A percentile compares a stretch with the other conserved stretches of the same genome.
These are phyloP conservation scores for Penicillium oxalicum DNA, from an alignment of 2,329 filamentous ascomycete genomes.

Conservation along the genomic window DNA sequence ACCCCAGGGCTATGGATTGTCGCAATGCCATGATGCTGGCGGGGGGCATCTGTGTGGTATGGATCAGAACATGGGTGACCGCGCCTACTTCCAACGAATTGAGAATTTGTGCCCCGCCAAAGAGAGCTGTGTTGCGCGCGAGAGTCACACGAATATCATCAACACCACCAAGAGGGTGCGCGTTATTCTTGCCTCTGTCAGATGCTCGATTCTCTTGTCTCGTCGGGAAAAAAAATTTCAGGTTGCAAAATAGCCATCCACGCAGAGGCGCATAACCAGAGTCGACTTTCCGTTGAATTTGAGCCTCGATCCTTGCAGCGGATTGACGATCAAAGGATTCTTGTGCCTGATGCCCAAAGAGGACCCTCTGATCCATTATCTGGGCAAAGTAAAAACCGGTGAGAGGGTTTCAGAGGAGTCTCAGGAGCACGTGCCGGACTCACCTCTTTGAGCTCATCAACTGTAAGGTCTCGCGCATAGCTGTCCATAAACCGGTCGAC, in stretches of 20 bases:
- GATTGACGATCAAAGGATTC: slow-evolving; percentile 46
- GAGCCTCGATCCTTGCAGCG: slow-evolving; percentile 51
- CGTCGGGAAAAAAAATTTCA: slow-evolving; percentile 41
- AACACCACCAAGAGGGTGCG: not conserved
- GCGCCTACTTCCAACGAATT: slow-evolving; percentile 46
- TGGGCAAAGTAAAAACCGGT: slow-evolving; percentile 5
- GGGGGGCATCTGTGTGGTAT: slow-evolving; percentile 40
- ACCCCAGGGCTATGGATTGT: slow-evolving; percentile 20
- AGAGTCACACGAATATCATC: slow-evolving; percentile 33
- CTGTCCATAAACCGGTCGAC: slow-evolving; percentile 78
- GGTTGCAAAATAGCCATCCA: slow-evolving; percentile 47
- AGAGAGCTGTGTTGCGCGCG: slow-evolving; percentile 56
- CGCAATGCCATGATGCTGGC: slow-evolving; percentile 39
- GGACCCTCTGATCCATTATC: slow-evolving; percentile 41
- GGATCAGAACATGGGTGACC: slow-evolving; percentile 69
- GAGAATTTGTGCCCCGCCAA: slow-evolving; percentile 60
- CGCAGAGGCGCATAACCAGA: slow-evolving; percentile 28
- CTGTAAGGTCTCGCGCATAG: slow-evolving; percentile 63
- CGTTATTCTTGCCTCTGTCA: not conserved
- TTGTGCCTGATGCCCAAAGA: slow-evolving; percentile 13
- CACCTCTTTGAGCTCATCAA: slow-evolving; percentile 55
- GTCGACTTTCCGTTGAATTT: slow-evolving; percentile 44
- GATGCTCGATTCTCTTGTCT: slow-evolving; percentile 2
- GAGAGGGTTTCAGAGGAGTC: not conserved
- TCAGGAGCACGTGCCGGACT: slow-evolving; percentile 10